These are phyloP conservation scores for Metarhizium humberi DNA, from an alignment of 2,329 filamentous ascomycete species.

Conservation along the genomic window DNA sequence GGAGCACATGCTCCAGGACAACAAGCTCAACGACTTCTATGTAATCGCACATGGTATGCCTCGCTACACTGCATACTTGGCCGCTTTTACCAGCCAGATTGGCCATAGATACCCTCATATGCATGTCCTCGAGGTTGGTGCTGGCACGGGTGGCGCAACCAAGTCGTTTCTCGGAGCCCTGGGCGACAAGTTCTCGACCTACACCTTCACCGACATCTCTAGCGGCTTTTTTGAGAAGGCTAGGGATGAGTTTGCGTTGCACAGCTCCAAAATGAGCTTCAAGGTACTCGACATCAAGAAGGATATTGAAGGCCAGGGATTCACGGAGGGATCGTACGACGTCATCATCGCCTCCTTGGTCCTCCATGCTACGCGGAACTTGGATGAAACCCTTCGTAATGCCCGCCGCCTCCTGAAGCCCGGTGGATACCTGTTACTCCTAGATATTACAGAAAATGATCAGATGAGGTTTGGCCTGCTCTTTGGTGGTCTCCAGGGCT, in stretches of 20 bases:
- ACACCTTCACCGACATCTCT: slow-evolving; percentile 36
- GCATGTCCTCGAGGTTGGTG: slow-evolving; percentile 31
- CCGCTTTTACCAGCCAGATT: not conserved
- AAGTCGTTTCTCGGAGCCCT: slow-evolving; percentile 22
- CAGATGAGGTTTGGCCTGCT: not conserved
- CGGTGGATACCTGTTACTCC: slow-evolving; percentile 3
- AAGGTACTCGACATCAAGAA: slow-evolving; percentile 15
- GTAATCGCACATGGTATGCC: not conserved
- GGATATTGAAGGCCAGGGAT: slow-evolving; percentile 20
- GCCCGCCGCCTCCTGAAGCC: slow-evolving; percentile 5
- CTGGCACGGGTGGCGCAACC: slow-evolving; percentile 34
- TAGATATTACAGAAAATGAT: not conserved
- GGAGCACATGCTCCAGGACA: not conserved
- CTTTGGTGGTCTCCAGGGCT: not conserved
- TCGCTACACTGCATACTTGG: not conserved
- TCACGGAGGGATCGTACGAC: slow-evolving; percentile 21
- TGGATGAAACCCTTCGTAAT: slow-evolving; percentile 13
- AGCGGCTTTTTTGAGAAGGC: slow-evolving; percentile 26
- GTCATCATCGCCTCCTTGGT: slow-evolving; percentile 27
- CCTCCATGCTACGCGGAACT: slow-evolving; percentile 24
- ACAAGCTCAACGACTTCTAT: not conserved
- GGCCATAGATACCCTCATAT: slow-evolving; percentile 28
- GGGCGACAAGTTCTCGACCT: slow-evolving; percentile 19
- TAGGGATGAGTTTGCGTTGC: not conserved
- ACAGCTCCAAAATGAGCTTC: slow-evolving; percentile 2